Base-by-base conservation (phyloP, 108 stramenopile species). In the Cyclotella atomus region DNA sequence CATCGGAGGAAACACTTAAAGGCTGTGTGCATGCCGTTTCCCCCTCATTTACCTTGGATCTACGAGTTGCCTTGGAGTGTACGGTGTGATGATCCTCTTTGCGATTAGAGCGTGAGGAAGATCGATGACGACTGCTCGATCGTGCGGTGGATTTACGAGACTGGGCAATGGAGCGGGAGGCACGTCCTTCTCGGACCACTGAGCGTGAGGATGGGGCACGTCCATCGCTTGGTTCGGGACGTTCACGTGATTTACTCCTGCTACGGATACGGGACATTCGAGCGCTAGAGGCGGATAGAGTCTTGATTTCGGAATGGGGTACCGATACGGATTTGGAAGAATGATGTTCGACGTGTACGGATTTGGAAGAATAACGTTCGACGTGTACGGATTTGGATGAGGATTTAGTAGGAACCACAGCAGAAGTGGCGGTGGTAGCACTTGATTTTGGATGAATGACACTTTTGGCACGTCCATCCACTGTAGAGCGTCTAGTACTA, bases 1-100 rank as follows among this genome's bases (percentile, higher is more conserved):
- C 54, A 55, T 69, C 68, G 38, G 44, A 46, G 2, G 44, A 46
- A 3, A 64, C 41, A 46, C 62, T 64, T 16, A 64, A 10, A 2
- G 62, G 44, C 27, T 64, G 62, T 6, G 62, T 64, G 32, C 44
- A 33, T n/a, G 33, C n/a, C n/a, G 59, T 60, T 8, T 19, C 19
- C 4, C 16, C 12, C 9, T 12, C 38, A 41, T 6, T n/a, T n/a
- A n/a, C n/a, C n/a, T n/a, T n/a, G n/a, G n/a, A n/a, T n/a, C n/a
- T n/a, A n/a, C n/a, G n/a, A n/a, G n/a, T n/a, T n/a, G n/a, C n/a
- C n/a, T n/a, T n/a, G n/a, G n/a, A n/a, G n/a, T n/a, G n/a, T n/a
- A n/a, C n/a, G n/a, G n/a, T n/a, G n/a, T n/a, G n/a, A n/a, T n/a
- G n/a, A n/a, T n/a, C n/a, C n/a, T n/a, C n/a, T n/a, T n/a, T n/a